Conservation (phyloP, 23 red algal species). For the Cyanidium caldarium region DNA sequence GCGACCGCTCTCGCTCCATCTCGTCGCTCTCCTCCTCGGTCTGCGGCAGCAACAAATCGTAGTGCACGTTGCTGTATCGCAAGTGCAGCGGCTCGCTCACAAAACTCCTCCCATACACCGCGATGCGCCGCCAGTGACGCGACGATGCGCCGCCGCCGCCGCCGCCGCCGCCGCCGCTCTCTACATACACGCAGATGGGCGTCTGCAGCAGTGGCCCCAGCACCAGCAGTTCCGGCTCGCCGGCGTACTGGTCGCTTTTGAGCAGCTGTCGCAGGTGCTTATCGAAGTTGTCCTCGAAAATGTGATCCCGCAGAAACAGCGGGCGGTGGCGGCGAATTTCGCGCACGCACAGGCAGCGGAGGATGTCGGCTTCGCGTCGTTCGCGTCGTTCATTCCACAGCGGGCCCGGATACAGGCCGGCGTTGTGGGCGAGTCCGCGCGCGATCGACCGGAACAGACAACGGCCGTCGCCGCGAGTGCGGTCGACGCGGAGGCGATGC, state of each 20-base stretch:
- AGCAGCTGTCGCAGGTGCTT: constrained; percentile 2
- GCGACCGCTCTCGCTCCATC: background rate
- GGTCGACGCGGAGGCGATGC: background rate
- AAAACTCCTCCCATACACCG: constrained; percentile 16
- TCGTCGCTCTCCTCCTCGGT: background rate
- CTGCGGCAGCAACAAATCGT: constrained; percentile 14
- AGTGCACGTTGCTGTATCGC: constrained; percentile 10
- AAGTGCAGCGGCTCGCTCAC: constrained; percentile 5
- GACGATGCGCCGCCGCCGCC: background rate
- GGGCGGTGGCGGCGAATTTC: constrained; percentile 3
- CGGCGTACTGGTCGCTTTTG: background rate
- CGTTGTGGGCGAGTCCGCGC: constrained; percentile 1
- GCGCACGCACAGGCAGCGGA: background rate
- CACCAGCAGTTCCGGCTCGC: constrained; percentile 16
- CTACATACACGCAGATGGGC: constrained; percentile 15
- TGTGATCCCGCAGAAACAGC: background rate
- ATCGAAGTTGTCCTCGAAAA: constrained; percentile 12
- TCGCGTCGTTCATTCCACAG: constrained; percentile 2
- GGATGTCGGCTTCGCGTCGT: constrained; percentile 7
- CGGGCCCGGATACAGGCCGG: background rate
- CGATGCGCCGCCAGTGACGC: background rate
- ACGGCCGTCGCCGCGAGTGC: constrained; percentile 3
- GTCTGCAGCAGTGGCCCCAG: constrained; percentile 16
- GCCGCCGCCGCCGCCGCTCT: background rate
- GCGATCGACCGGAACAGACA: constrained; percentile 53